Base-by-base conservation (phyloP, 1,139 yeast species). In the Hyphopichia burtonii region DNA sequence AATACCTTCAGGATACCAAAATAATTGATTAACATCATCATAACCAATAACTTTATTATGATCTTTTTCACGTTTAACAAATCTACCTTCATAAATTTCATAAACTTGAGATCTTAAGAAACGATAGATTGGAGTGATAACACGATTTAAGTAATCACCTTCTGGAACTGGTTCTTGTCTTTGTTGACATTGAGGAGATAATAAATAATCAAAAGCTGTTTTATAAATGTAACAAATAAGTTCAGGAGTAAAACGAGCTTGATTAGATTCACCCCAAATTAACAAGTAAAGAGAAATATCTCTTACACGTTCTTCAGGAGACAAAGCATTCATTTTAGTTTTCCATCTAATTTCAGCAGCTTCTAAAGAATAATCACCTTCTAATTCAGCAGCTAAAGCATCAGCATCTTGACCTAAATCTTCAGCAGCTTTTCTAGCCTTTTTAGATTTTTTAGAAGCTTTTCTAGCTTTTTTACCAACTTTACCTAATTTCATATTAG, bases 1-100 rank as follows among this genome's bases (percentile, higher is more conserved):
- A 56, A 93, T 86, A 76, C 99, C 99, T 71, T 93, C 98, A 36
- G 99, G 98, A 70, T 93, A 94, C 99, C 99, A 93, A 72, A 93
- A 93, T 56, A 93, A 80, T 75, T 94, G 99, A 70, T 94, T 93
- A 48, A 93, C 95, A 74, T 94, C 99, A 74, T 93, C 99, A 65
- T 93, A 93, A 66, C 99, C 99, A 61, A 93, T 84, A 53, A 93
- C 80, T 62, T 86, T 79, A 74, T 90, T 86, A 73, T 94, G 99
- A 68, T 93, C 99, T 58, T 80, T 86, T 76, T 93, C 99, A 66
- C 99, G 91, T 73, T 94, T 94, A 55, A 93, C 94, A 59, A 85
- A 94, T 69, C 94, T 87, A 49, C 98, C 98, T 54, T 91, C 96
- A 54, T 84, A 78, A 54, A 93, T 83, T 70, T 93, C 98, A 61